Percentiles rank a stretch among this genome's conserved stretches.
Conservation (phyloP, 1,139 yeast species). For the Schizosaccharomyces versatilis region DNA sequence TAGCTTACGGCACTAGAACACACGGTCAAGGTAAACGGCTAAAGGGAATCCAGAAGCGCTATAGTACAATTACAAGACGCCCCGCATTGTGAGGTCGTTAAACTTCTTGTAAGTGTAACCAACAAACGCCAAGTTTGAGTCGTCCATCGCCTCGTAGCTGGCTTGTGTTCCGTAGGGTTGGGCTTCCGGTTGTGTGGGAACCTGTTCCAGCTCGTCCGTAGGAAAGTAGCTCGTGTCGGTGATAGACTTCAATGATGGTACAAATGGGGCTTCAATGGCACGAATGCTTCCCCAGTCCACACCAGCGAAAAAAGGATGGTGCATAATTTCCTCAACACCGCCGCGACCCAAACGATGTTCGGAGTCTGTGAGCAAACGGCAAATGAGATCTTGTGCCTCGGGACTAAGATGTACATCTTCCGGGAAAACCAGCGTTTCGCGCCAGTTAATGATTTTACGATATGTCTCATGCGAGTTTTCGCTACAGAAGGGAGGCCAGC, state of each 20-base stretch:
- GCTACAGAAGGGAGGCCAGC: slow-evolving; percentile 98
- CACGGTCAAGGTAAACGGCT: too few species aligned
- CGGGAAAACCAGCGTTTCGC: slow-evolving; percentile 78
- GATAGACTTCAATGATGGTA: slow-evolving; percentile 60
- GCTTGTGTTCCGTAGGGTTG: slow-evolving; percentile 10
- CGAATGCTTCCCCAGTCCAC: slow-evolving; percentile 87
- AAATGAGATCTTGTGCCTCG: slow-evolving; percentile 80
- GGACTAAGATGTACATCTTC: slow-evolving; percentile 86
- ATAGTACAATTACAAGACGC: neutral
- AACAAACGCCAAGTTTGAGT: slow-evolving; percentile 9
- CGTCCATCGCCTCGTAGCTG: slow-evolving; percentile 16
- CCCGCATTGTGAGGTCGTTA: slow-evolving; percentile 7
- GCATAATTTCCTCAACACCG: slow-evolving; percentile 80
- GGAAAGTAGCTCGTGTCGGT: slow-evolving; percentile 97
- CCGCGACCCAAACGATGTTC: slow-evolving; percentile 81
- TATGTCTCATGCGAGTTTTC: slow-evolving; percentile 98
- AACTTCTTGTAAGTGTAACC: slow-evolving; percentile 12
- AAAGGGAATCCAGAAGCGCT: neutral
- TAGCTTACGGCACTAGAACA: too few species aligned
- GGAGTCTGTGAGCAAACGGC: slow-evolving; percentile 58
- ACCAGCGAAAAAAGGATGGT: slow-evolving; percentile 44
- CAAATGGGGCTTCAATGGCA: slow-evolving; percentile 85
- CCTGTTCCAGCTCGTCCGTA: slow-evolving; percentile 84
- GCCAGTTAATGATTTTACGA: slow-evolving; percentile 85
- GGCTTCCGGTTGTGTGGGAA: slow-evolving; percentile 36